These are phyloP conservation scores for Neurospora sp. DNA, from an alignment of 495 filamentous ascomycete genomes.

Conservation along the genomic window DNA sequence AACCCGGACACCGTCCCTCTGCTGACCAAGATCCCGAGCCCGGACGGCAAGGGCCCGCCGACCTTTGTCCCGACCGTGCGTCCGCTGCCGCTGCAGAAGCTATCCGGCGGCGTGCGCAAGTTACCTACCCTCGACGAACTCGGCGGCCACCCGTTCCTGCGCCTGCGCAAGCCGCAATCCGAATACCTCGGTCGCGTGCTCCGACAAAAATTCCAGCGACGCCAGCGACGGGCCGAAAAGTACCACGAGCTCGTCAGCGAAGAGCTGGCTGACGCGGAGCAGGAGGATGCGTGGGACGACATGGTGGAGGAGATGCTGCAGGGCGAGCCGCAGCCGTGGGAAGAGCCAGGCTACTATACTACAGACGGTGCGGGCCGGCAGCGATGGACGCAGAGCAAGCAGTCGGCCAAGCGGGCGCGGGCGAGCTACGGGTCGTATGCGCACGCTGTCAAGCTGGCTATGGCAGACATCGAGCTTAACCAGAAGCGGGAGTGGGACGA, in stretches of 20 bases:
- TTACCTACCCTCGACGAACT: conserved; percentile 50
- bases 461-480: conserved; percentile 4
- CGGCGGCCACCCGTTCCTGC: conserved; percentile 56
- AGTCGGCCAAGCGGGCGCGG: conserved; percentile 14
- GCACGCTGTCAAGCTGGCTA: conserved; percentile 2
- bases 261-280: not conserved
- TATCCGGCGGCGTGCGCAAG: conserved; percentile 42
- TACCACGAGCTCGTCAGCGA: conserved; percentile 1
- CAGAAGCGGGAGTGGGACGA: conserved; percentile 19
- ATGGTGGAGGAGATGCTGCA: conserved; percentile 24
- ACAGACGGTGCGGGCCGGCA: not conserved
- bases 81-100: conserved; percentile 31
- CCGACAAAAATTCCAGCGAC: conserved; percentile 33
- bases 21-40: conserved; percentile 19
- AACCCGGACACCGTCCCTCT: conserved; percentile 19
- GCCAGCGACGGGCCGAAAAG: conserved; percentile 34
- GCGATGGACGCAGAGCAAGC: not conserved
- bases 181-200: conserved; percentile 46
- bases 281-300: conserved; percentile 2
- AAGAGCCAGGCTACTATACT: not conserved
- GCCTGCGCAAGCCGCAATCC: conserved; percentile 61
- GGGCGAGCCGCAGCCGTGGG: conserved; percentile 4
- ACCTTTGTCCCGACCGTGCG: conserved; percentile 31
- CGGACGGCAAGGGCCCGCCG: conserved; percentile 26
- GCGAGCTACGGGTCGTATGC: conserved; percentile 3